Base-by-base conservation (phyloP, 2,329 filamentous ascomycete genomes). In the Phoma herbarum region DNA sequence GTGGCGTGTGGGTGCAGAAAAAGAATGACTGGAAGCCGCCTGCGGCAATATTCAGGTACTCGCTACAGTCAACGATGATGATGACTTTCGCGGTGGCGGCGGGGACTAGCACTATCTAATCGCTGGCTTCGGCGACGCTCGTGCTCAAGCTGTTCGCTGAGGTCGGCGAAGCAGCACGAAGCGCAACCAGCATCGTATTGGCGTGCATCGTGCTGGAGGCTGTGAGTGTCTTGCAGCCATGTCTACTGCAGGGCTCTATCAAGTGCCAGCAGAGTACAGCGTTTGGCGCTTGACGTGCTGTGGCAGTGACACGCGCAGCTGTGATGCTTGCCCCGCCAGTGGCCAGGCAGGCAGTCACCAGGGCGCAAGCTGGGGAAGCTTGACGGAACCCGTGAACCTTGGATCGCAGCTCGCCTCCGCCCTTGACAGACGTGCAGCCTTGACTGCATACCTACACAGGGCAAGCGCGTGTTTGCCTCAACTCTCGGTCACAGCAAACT, bases 291-390 rank as follows among this genome's bases (percentile, higher is more conserved):
- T 6, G 42, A 18, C 28, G 55, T 49, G 49, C 47, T 11, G 46
- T 20, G 23, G 25, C 47, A 20, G 52, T 37, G 46, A 43, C 53
- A 29, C n/a, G 31, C 8, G 43, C 52, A 43, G 47, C 57, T 48
- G 48, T 16, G 16, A 16, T 39, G 35, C n/a, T 16, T 37, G 35
- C 35, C 35, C 35, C 35, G 18, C 35, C 31, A 16, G 44, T 18
- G n/a, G n/a, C n/a, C n/a, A n/a, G n/a, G 33, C 57, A 54, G 53
- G 57, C 57, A 60, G 53, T 60, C 57, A 60, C 52, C 48, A 29
- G 48, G 48, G 35, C 46, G 12, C 20, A 39, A 52, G 31, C 53
- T 44, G 48, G 48, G 25, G 46, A 29, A 46, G 54, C 54, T 43
- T n/a, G 35, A 23, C 35, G 48, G 35, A 43, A 9, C 43, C 33